These are phyloP conservation scores for Sechiopsis laciniata DNA, from an alignment of 306 rosid genomes.

Conservation along the genomic window DNA sequence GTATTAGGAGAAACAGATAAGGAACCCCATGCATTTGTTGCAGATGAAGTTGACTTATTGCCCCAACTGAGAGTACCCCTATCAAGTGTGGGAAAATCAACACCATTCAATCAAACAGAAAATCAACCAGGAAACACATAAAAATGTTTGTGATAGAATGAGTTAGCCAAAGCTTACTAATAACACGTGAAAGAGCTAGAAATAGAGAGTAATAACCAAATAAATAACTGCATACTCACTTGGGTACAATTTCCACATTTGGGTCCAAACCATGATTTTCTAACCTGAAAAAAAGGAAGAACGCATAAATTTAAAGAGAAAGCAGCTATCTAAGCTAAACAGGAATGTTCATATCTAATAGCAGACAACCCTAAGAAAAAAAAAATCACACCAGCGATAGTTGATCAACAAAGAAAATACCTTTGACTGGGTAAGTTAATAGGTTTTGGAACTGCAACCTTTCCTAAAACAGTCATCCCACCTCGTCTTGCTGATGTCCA, in stretches of 20 bases:
- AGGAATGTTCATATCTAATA: neutral
- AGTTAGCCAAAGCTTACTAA: neutral
- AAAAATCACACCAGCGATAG: constrained; percentile 18
- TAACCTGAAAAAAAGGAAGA: constrained; percentile 54
- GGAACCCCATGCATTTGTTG: constrained; percentile 85
- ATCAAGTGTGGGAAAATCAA: constrained; percentile 12
- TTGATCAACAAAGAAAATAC: constrained; percentile 39
- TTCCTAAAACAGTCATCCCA: constrained; percentile 89
- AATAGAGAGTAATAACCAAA: neutral
- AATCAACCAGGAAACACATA: constrained; percentile 1
- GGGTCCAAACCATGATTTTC: constrained; percentile 93
- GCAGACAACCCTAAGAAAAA: neutral
- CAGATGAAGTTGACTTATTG: constrained; percentile 67
- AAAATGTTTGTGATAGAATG: neutral
- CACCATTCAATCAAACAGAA: constrained; percentile 1
- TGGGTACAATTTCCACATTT: constrained; percentile 93
- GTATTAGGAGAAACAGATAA: constrained; percentile 72
- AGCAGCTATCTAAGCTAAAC: constrained; percentile 1
- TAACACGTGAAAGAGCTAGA: constrained; percentile 5
- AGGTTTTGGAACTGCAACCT: constrained; percentile 91
- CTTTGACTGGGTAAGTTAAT: constrained; percentile 90
- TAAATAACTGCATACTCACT: constrained; percentile 45
- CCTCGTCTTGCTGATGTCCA: constrained; percentile 79
- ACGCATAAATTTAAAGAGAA: constrained; percentile 28
- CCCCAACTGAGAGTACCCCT: constrained; percentile 99